Percentiles rank a stretch among this genome's conserved stretches.
Evolutionary conservation across 345 rosid genomes (phyloP).

Genomic region (Populus ilicifolia): DNA sequence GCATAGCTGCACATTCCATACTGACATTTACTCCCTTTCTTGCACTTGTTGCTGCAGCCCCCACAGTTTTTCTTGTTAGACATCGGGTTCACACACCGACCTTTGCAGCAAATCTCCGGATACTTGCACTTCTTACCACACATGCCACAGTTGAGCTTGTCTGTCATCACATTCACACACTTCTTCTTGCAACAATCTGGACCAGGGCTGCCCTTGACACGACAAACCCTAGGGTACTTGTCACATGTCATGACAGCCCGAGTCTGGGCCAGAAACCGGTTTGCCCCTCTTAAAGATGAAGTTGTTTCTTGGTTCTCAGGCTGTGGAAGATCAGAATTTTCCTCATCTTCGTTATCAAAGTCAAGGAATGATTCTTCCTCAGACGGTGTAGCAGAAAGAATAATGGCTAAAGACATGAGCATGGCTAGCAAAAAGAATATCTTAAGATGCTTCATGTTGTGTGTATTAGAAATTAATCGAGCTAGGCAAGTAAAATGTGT

Average conservation of each 20-base stretch:
- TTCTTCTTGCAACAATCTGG: constrained; percentile 55
- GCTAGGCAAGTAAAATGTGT: not conserved
- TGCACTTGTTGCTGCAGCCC: constrained; percentile 51
- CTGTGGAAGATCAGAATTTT: not conserved
- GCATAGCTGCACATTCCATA: constrained; percentile 67
- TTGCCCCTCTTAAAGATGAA: not conserved
- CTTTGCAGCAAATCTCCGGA: constrained; percentile 52
- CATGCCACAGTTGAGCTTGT: constrained; percentile 43
- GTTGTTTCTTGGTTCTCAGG: not conserved
- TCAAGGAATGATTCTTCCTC: not conserved
- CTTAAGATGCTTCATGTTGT: not conserved
- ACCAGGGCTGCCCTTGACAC: constrained; percentile 47
- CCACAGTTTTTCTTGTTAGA: constrained; percentile 51
- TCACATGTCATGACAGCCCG: not conserved
- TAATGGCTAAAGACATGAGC: not conserved
- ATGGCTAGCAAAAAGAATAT: not conserved
- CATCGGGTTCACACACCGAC: constrained; percentile 58
- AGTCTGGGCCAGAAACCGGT: not conserved
- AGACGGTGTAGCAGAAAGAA: not conserved
- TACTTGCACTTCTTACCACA: constrained; percentile 55
- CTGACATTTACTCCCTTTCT: constrained; percentile 42
- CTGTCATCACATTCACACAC: constrained; percentile 46
- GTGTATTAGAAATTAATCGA: not conserved
- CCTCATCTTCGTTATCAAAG: not conserved
- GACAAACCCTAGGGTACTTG: constrained; percentile 47